These are phyloP conservation scores for Aspergillus sojae DNA, from an alignment of 2,329 filamentous ascomycete species.

Conservation along the genomic window DNA sequence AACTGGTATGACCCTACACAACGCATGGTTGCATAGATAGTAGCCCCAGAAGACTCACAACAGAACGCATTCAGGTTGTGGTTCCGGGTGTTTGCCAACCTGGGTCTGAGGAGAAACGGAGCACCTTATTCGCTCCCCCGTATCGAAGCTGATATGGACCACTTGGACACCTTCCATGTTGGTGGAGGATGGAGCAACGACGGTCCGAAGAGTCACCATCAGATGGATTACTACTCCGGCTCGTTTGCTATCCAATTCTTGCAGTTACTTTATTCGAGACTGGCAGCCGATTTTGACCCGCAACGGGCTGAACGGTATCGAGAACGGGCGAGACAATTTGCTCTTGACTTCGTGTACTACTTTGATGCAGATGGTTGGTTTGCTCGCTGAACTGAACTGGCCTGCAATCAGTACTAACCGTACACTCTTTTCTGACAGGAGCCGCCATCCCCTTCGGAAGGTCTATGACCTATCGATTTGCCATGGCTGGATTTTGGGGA, in stretches of 20 bases:
- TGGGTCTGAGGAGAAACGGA: constrained; percentile 74
- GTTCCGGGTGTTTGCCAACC: constrained; percentile 83
- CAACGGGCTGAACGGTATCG: constrained; percentile 70
- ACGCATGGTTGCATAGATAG: not conserved
- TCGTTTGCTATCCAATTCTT: constrained; percentile 81
- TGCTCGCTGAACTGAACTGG: not conserved
- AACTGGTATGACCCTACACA: constrained; percentile 55
- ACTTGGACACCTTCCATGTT: constrained; percentile 80
- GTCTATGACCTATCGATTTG: constrained; percentile 79
- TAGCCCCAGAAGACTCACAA: not conserved
- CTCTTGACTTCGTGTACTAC: constrained; percentile 74
- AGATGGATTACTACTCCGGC: constrained; percentile 85
- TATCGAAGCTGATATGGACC: constrained; percentile 74
- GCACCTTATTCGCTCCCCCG: constrained; percentile 70
- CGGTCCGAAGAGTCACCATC: constrained; percentile 74
- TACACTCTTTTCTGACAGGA: constrained; percentile 33
- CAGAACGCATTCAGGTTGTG: constrained; percentile 62
- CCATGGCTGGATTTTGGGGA: constrained; percentile 83
- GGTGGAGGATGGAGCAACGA: constrained; percentile 83
- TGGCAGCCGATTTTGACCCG: constrained; percentile 67
- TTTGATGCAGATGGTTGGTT: constrained; percentile 69
- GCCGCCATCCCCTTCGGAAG: constrained; percentile 76
- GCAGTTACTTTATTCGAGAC: constrained; percentile 74
- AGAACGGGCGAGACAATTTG: constrained; percentile 66
- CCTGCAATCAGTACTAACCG: not conserved